Evolutionary conservation across 208 protist genomes (phyloP).

Genomic region (Leishmania amazonensis): DNA sequence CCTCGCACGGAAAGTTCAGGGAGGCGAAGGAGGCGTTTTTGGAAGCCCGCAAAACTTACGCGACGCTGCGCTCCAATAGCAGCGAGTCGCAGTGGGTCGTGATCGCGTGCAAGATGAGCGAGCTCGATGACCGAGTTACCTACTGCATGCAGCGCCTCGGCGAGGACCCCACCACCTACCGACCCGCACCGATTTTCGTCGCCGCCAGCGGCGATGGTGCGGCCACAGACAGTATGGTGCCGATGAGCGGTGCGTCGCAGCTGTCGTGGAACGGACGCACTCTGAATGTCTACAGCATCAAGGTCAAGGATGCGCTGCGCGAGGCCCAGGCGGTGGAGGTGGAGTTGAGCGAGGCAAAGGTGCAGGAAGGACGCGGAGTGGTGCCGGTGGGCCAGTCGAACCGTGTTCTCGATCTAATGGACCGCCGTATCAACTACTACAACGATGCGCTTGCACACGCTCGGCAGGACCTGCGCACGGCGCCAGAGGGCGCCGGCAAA

Average conservation of each 20-base stretch:
- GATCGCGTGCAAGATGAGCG: conserved; percentile 63
- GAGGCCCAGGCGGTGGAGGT: conserved; percentile 62
- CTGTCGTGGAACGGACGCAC: conserved; percentile 77
- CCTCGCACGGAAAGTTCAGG: conserved; percentile 50
- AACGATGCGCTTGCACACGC: conserved; percentile 85
- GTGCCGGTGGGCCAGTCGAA: conserved; percentile 71
- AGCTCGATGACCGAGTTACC: conserved; percentile 82
- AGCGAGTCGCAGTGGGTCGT: conserved; percentile 43
- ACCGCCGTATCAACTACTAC: conserved; percentile 78
- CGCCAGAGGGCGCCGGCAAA: conserved; percentile 43
- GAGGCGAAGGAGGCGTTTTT: conserved; percentile 65
- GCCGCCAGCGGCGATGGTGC: background rate
- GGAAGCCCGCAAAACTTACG: conserved; percentile 57
- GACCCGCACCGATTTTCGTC: conserved; percentile 22
- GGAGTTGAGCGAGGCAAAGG: conserved; percentile 48
- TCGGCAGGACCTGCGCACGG: conserved; percentile 66
- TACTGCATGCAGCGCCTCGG: conserved; percentile 86
- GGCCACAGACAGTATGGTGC: conserved; percentile 11
- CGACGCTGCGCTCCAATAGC: conserved; percentile 30
- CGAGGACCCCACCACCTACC: conserved; percentile 59
- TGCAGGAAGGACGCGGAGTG: conserved; percentile 41
- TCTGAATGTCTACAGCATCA: conserved; percentile 68
- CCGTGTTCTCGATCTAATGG: conserved; percentile 77
- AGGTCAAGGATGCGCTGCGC: conserved; percentile 84
- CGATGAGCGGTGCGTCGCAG: conserved; percentile 30